These are phyloP conservation scores for Russula emetica DNA, from an alignment of 768 basidiomycete species.

Conservation along the genomic window DNA sequence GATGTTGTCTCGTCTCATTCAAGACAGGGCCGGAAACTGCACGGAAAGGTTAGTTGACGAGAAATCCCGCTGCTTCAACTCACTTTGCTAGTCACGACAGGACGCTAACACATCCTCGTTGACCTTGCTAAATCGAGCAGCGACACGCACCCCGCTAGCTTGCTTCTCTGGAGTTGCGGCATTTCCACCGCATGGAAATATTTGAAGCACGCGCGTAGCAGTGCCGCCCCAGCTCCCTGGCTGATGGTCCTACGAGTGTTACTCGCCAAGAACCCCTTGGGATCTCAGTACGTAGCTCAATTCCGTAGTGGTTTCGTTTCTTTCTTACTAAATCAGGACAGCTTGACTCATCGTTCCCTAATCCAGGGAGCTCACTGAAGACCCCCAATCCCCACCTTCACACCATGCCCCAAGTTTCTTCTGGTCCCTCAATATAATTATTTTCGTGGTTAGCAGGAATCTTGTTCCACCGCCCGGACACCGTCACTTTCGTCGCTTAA, in stretches of 20 bases:
- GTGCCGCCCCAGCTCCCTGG: background rate
- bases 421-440: background rate
- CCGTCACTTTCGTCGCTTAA: constrained; percentile 10
- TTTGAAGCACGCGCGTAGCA: background rate
- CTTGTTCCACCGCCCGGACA: background rate
- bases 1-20: background rate
- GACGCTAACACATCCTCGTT: background rate
- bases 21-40: background rate
- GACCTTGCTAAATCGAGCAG: constrained; percentile 3
- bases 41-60: background rate
- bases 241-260: constrained; percentile 2
- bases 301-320: background rate
- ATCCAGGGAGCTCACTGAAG: background rate
- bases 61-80: background rate
- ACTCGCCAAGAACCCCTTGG: background rate
- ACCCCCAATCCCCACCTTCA: constrained; percentile 1
- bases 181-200: constrained; percentile 5
- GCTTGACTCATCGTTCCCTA: constrained; percentile 9
- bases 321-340: background rate
- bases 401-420: background rate
- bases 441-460: background rate
- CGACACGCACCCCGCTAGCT: background rate
- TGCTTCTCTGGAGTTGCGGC: constrained; percentile 8
- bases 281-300: background rate
- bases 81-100: background rate